Evolutionary conservation across 345 rosid species (phyloP).

Genomic region (Populus alba): DNA sequence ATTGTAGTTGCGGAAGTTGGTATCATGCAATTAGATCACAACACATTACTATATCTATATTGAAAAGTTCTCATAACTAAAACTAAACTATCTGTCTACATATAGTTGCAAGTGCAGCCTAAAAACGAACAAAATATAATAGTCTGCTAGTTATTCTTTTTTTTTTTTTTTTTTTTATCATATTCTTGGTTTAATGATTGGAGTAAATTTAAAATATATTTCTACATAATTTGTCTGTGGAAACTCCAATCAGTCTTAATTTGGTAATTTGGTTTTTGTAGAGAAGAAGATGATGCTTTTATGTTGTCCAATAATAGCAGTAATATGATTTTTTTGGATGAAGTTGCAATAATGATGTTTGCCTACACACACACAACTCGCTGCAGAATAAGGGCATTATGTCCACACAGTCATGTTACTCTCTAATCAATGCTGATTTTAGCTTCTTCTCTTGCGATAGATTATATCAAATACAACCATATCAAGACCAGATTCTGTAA

Average conservation of each 20-base stretch:
- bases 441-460: conserved; percentile 30
- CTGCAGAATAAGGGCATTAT: background rate
- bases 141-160: no score
- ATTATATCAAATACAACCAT: conserved; percentile 91
- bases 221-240: no score
- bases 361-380: no score
- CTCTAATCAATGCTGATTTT: background rate
- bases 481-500: conserved; percentile 73
- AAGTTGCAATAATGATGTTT: no score
- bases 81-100: background rate
- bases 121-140: no score
- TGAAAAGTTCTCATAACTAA: background rate
- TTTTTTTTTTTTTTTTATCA: no score
- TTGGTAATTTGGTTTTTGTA: background rate
- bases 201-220: background rate
- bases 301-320: background rate
- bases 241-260: background rate
- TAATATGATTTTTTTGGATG: no score
- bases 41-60: background rate
- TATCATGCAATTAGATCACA: no score
- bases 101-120: background rate
- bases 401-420: background rate
- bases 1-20: no score
- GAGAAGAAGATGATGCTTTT: background rate
- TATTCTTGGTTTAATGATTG: background rate